Base-by-base conservation (phyloP, 169 alveolate genomes). In the Miamiensis avidus region DNA sequence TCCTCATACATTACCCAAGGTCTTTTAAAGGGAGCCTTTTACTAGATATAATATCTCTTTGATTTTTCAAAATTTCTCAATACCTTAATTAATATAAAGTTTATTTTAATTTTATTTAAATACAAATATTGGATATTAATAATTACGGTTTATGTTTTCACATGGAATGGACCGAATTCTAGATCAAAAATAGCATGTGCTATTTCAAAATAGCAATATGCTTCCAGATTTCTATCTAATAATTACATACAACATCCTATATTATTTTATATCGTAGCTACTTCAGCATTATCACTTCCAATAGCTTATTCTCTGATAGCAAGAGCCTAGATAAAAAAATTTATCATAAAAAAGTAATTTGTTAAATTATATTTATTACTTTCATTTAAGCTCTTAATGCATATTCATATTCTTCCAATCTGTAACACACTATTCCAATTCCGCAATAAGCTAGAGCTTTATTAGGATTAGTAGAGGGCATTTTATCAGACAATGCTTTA, bases 231-330 rank as follows among this genome's bases (percentile, higher is more conserved):
- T 84, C 97, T 91, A 65, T 93, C 96, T 32, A 96, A 87, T 90
- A 87, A 84, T 75, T 77, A 89, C 94, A 95, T 91, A 25, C 95
- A 94, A 33, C 95, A 94, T 32, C 98, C 98, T 75, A 96, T 89
- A 88, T 96, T 96, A 82, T 96, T 96, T 79, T 94, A 96, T 28
- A 94, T 94, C 28, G 97, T 90, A 0, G 98, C 97, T 16, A 97
- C 94, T 83, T 96, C 98, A n/a, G 92, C 90, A 15, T 97, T 94
- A 83, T 96, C 98, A 27, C 97, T 97, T 29, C 98, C 98, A 0
- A 96, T 91, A 65, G 93, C 86, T 69, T 91, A 89, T 86, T 96
- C 97, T 76, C 98, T 92, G 29, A 93, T 91, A 81, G 90, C 89
- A 79, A 95, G 85, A 0, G 97, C 90, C 89, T 84, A 30, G 15